Percentiles rank a stretch among this genome's conserved stretches.
These are phyloP conservation scores for Sutorius eximius DNA, from an alignment of 1,284 basidiomycete genomes.

Conservation along the genomic window DNA sequence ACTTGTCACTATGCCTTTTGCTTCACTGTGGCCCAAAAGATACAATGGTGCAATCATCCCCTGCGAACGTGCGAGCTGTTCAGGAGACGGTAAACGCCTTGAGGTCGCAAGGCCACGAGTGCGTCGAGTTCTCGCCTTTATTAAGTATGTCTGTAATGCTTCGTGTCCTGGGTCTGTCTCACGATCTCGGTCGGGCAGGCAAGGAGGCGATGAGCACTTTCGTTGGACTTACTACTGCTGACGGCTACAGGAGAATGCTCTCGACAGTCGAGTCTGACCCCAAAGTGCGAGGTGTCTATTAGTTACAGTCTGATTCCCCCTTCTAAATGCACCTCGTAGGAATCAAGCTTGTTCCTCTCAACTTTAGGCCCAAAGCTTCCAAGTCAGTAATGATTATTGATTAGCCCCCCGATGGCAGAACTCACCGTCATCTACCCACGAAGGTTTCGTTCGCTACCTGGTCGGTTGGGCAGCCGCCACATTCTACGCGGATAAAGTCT, in stretches of 20 bases:
- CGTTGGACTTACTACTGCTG: slow-evolving; percentile 67
- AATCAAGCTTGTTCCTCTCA: slow-evolving; percentile 55
- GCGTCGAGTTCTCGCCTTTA: slow-evolving; percentile 61
- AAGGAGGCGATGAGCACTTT: slow-evolving; percentile 61
- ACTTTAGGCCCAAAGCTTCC: slow-evolving; percentile 64
- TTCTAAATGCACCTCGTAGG: slow-evolving; percentile 35
- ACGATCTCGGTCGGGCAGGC: slow-evolving; percentile 36
- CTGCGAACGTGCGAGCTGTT: slow-evolving; percentile 78
- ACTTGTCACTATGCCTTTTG: background rate
- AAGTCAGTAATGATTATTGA: slow-evolving; percentile 33
- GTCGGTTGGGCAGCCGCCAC: slow-evolving; percentile 48
- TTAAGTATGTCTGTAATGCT: slow-evolving; percentile 40
- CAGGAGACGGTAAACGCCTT: slow-evolving; percentile 73
- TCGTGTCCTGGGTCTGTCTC: background rate
- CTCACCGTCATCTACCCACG: background rate
- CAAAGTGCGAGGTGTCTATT: slow-evolving; percentile 41
- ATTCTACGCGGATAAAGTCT: slow-evolving; percentile 56
- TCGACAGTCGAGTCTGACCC: slow-evolving; percentile 70
- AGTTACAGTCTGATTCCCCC: background rate
- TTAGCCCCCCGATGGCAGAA: background rate
- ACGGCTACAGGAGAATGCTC: slow-evolving; percentile 74
- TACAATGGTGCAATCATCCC: slow-evolving; percentile 67
- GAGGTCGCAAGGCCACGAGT: slow-evolving; percentile 71
- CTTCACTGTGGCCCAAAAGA: slow-evolving; percentile 43
- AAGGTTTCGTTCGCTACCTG: slow-evolving; percentile 53